Conservation (phyloP, 1,284 basidiomycete genomes). For the Ustilago curta region DNA sequence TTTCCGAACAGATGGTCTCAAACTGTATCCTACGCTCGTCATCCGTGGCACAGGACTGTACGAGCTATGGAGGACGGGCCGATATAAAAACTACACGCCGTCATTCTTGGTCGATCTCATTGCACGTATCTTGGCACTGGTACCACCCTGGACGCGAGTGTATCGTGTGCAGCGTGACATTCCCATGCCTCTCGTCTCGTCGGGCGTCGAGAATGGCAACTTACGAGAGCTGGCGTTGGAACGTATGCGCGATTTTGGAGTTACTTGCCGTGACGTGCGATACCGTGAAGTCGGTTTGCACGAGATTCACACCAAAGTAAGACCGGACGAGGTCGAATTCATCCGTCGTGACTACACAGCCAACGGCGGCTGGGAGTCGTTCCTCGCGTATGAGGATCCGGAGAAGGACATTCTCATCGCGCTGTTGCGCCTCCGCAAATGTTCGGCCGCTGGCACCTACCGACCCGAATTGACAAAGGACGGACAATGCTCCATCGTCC, state of each 20-base stretch:
- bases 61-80: conserved; percentile 93
- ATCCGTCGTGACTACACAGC: conserved; percentile 95
- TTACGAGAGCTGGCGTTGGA: conserved; percentile 94
- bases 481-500: conserved; percentile 88
- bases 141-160: conserved; percentile 98
- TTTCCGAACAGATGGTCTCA: conserved; percentile 95
- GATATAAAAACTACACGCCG: conserved; percentile 99
- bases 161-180: conserved; percentile 80
- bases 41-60: conserved; percentile 98
- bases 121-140: conserved; percentile 92
- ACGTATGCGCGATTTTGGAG: conserved; percentile 98
- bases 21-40: conserved; percentile 98
- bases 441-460: conserved; percentile 95
- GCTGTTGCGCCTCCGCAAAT: conserved; percentile 89
- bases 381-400: conserved; percentile 98
- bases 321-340: conserved; percentile 96
- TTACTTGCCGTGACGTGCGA: conserved; percentile 95
- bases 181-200: conserved; percentile 74
- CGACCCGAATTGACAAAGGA: conserved; percentile 87
- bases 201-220: conserved; percentile 98
- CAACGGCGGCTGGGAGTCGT: conserved; percentile 97
- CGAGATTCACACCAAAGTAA: conserved; percentile 97
- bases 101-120: conserved; percentile 98
- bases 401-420: conserved; percentile 96
- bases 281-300: conserved; percentile 98